Conservation (phyloP, 2,329 filamentous ascomycete species). For the Botrytis cinerea region DNA sequence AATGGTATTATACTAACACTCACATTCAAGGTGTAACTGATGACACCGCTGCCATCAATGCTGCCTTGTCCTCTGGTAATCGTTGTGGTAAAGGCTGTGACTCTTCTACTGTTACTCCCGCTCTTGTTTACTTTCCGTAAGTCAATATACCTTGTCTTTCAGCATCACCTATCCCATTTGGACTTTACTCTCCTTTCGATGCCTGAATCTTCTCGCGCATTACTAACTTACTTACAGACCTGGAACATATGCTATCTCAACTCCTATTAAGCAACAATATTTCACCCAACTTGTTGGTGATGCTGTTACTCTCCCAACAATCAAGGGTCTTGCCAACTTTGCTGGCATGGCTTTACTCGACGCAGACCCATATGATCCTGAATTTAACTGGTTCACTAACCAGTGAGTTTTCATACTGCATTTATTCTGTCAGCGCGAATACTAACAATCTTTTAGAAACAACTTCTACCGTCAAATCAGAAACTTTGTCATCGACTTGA, state of each 20-base stretch:
- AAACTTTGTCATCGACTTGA: conserved; percentile 80
- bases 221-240: conserved; percentile 48
- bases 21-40: conserved; percentile 64
- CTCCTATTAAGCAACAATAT: conserved; percentile 81
- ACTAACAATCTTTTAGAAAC: conserved; percentile 41
- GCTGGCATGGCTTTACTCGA: conserved; percentile 87
- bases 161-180: not conserved
- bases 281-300: conserved; percentile 94
- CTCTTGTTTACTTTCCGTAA: conserved; percentile 76
- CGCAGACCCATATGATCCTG: conserved; percentile 76
- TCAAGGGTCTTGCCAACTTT: conserved; percentile 75
- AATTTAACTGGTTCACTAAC: conserved; percentile 76
- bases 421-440: not conserved
- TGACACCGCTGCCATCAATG: conserved; percentile 85
- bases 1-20: conserved; percentile 49
- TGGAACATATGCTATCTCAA: conserved; percentile 80
- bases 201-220: not conserved
- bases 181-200: not conserved
- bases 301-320: conserved; percentile 66
- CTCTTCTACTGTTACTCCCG: conserved; percentile 79
- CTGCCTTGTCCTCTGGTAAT: conserved; percentile 72
- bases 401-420: conserved; percentile 46
- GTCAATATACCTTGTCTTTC: not conserved
- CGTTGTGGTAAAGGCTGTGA: conserved; percentile 83
- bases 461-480: conserved; percentile 84